These are phyloP conservation scores for Oenanthe javanica DNA, from an alignment of 140 eudicot genomes.

Conservation along the genomic window DNA sequence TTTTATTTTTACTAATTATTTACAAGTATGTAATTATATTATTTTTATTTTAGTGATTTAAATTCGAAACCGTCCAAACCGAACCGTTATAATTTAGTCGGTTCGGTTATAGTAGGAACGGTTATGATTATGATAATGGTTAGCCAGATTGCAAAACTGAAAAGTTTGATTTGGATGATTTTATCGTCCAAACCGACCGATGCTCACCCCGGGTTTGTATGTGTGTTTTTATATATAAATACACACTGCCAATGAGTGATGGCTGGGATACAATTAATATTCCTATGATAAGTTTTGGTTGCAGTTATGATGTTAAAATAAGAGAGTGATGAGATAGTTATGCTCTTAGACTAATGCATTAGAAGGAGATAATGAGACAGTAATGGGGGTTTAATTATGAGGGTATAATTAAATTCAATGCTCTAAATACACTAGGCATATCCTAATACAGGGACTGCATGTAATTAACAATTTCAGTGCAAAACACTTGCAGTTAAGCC, in stretches of 20 bases:
- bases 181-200: too few relatives aligned
- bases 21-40: too few relatives aligned
- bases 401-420: neutral
- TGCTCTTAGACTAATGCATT: neutral
- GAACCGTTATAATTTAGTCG: too few relatives aligned
- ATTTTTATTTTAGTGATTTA: too few relatives aligned
- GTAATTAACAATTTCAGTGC: neutral
- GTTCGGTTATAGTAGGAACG: too few relatives aligned
- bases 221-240: too few relatives aligned
- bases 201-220: too few relatives aligned
- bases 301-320: neutral
- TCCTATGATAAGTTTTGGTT: neutral
- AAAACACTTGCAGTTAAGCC: neutral
- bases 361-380: neutral
- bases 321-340: constrained; percentile 7
- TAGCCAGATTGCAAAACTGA: too few relatives aligned
- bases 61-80: too few relatives aligned
- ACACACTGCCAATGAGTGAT: neutral
- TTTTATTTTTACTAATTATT: too few relatives aligned
- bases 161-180: too few relatives aligned
- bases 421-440: neutral
- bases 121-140: too few relatives aligned
- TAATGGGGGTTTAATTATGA: neutral
- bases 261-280: neutral
- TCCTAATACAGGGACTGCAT: neutral